These are phyloP conservation scores for Dactylellina drechsleri DNA, from an alignment of 2,329 filamentous ascomycete species.

Conservation along the genomic window DNA sequence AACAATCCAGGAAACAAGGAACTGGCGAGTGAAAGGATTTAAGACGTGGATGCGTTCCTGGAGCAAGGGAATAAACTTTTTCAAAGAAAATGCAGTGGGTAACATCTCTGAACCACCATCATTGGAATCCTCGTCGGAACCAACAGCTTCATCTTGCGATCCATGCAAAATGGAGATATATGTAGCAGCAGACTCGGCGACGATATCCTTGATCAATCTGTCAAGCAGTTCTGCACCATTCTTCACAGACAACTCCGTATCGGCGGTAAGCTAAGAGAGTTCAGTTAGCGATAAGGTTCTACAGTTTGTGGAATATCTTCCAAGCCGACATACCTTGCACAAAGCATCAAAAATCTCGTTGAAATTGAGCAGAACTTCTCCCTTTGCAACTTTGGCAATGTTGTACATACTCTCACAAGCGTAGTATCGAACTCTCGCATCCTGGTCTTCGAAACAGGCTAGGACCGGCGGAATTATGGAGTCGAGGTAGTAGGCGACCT, in stretches of 20 bases:
- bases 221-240: slow-evolving; percentile 96
- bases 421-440: slow-evolving; percentile 95
- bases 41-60: slow-evolving; percentile 94
- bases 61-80: slow-evolving; percentile 88
- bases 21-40: slow-evolving; percentile 93
- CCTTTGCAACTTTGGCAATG: slow-evolving; percentile 98
- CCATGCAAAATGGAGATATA: slow-evolving; percentile 87
- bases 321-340: slow-evolving; percentile 76
- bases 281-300: slow-evolving; percentile 9
- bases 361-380: slow-evolving; percentile 95
- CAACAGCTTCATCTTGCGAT: slow-evolving; percentile 60
- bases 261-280: slow-evolving; percentile 80
- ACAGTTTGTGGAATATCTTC: neutral
- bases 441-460: slow-evolving; percentile 97
- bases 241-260: slow-evolving; percentile 96
- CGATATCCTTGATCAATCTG: slow-evolving; percentile 72
- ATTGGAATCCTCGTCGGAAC: slow-evolving; percentile 61
- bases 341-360: slow-evolving; percentile 98
- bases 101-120: slow-evolving; percentile 64
- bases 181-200: slow-evolving; percentile 64
- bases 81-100: slow-evolving; percentile 90
- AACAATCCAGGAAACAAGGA: slow-evolving; percentile 95
- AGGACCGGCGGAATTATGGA: slow-evolving; percentile 96
- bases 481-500: slow-evolving; percentile 88
- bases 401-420: slow-evolving; percentile 99